Base-by-base conservation (phyloP, 208 protist genomes). In the Leishmania guyanensis region DNA sequence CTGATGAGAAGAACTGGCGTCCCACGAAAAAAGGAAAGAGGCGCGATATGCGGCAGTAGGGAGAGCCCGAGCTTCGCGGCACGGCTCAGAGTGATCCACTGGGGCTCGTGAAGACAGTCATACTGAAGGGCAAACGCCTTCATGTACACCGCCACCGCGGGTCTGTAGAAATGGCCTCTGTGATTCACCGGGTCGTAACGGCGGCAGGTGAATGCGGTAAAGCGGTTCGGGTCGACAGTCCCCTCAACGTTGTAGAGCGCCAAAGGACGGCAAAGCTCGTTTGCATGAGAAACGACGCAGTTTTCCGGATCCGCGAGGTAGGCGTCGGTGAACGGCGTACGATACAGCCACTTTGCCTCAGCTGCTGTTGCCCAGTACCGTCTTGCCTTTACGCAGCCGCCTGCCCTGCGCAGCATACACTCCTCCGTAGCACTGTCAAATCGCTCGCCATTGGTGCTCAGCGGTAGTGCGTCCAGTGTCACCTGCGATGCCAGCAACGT, bases 141-240 rank as follows among this genome's bases (percentile, higher is more conserved):
- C 90, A 96, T 90, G 8, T 60, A 17, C 29, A 94, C 56, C n/a
- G 91, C 80, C 14, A 84, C 77, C 22, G 72, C 54, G 0, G 93
- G 84, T 20, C 48, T 48, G 75, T 96, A 96, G 50, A 86, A 79
- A 20, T 58, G 0, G 39, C 89, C 91, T 12, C 77, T 56, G 69
- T 86, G 90, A 75, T 95, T 96, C 26, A 89, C 79, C 12, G 93
- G 89, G 68, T 89, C 82, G 78, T 96, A 96, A 46, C 90, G 91
- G 58, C 74, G 69, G 51, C 93, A 96, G 43, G 82, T 87, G 22
- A 43, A 22, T 0, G 62, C 26, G 26, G 77, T 88, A 68, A 93
- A 96, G 22, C 78, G 75, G 0, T 53, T 22, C 1, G 91, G 90
- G 17, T 80, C n/a, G 5, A 46, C 16, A 0, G 90, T 91, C 17